Percentiles rank a stretch among this genome's conserved stretches.
Evolutionary conservation across 345 rosid genomes (phyloP).

Genomic region (Eucalyptus caleyi): DNA sequence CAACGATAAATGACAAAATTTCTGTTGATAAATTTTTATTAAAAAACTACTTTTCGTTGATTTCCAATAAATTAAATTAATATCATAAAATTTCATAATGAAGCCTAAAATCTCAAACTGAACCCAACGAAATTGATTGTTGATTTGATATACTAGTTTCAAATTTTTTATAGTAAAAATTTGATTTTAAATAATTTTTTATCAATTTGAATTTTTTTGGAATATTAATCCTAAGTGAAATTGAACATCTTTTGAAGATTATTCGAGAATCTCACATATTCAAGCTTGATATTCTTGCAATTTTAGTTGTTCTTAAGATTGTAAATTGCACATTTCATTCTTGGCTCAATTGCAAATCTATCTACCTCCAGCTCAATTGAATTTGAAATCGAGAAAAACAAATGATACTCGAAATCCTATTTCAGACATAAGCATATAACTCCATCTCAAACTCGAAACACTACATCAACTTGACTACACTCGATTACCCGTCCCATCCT

Average conservation of each 20-base stretch:
- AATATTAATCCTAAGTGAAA: too few species aligned
- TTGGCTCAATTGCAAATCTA: not conserved
- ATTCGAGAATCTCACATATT: too few species aligned
- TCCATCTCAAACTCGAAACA: not conserved
- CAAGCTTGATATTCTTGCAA: too few species aligned
- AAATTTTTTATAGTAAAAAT: rapidly evolving
- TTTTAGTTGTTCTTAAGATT: not conserved
- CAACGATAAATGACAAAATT: too few species aligned
- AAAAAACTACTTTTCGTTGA: rapidly evolving
- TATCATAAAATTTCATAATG: too few species aligned
- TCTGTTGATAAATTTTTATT: too few species aligned
- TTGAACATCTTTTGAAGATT: too few species aligned
- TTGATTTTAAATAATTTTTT: too few species aligned
- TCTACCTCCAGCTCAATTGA: rapidly evolving
- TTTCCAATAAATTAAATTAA: rapidly evolving
- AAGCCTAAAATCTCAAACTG: rapidly evolving
- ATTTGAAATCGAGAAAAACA: not conserved
- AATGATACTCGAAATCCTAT: not conserved
- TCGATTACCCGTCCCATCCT: rapidly evolving
- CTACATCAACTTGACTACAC: not conserved
- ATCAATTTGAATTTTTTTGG: too few species aligned
- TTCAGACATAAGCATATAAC: not conserved
- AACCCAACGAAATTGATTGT: too few species aligned
- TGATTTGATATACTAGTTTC: rapidly evolving
- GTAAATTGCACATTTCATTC: not conserved